A percentile compares a stretch with the other conserved stretches of the same genome.
These are phyloP conservation scores for Fusarium albosuccineum DNA, from an alignment of 2,329 filamentous ascomycete species.

Conservation along the genomic window DNA sequence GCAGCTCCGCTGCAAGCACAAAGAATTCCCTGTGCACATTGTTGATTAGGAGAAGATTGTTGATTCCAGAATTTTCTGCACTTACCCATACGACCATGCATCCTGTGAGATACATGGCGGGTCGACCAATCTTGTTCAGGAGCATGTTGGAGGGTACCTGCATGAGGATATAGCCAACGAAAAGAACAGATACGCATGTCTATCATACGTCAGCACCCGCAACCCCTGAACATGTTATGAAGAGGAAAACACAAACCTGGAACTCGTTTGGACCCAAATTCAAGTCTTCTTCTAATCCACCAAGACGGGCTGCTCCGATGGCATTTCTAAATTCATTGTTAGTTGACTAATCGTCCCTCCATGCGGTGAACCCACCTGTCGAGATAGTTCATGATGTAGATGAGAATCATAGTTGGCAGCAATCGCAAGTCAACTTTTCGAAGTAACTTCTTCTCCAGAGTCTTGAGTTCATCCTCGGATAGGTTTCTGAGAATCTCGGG, in stretches of 20 bases:
- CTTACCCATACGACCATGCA: conserved; percentile 19
- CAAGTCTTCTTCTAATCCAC: conserved; percentile 12
- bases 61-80: too few species aligned
- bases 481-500: conserved; percentile 2
- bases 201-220: neutral
- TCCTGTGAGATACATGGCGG: conserved; percentile 11
- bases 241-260: neutral
- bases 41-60: too few species aligned
- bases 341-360: neutral
- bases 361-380: neutral
- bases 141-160: conserved; percentile 26
- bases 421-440: conserved; percentile 9
- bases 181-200: conserved; percentile 19
- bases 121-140: conserved; percentile 23
- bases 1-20: conserved; percentile 17
- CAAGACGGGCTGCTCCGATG: conserved; percentile 14
- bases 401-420: conserved; percentile 12
- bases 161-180: conserved; percentile 27
- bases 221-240: neutral
- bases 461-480: neutral
- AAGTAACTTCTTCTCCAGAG: conserved; percentile 8
- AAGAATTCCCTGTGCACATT: conserved; percentile 3
- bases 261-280: conserved; percentile 10
- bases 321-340: conserved; percentile 9
- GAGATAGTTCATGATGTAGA: conserved; percentile 18